phyloP scores from a whole-genome alignment of 176 grass and related monocot genomes.

The Musa schizocarpa region DNA sequence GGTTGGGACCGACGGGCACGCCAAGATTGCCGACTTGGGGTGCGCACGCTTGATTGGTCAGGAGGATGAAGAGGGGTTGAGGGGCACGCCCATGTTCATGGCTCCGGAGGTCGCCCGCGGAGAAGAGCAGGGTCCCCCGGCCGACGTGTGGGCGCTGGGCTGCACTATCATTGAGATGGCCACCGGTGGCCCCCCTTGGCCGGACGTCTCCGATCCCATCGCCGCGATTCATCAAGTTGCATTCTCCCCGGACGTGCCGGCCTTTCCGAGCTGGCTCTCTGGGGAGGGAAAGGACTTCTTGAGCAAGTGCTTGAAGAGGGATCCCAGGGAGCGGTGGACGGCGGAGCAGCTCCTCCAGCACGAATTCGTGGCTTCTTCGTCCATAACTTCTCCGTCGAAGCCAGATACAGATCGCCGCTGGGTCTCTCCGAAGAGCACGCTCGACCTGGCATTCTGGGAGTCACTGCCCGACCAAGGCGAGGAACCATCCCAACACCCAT shows the following conservation, averaged over 20 bases:
- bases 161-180: constrained; percentile 14
- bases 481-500: neutral
- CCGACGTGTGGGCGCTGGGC: constrained; percentile 12
- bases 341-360: constrained; percentile 11
- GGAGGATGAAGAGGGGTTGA: neutral
- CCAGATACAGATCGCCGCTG: neutral
- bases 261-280: neutral
- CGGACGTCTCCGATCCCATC: neutral
- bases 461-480: neutral
- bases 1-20: neutral
- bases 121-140: constrained; percentile 5
- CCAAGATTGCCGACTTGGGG: constrained; percentile 10
- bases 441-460: constrained; percentile 1
- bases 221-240: neutral
- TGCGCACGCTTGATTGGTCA: neutral
- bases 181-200: neutral
- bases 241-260: constrained; percentile 9
- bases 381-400: no score
- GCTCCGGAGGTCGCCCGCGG: constrained; percentile 10
- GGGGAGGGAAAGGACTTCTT: constrained; percentile 3
- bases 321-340: constrained; percentile 7
- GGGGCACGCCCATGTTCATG: constrained; percentile 15
- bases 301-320: neutral
- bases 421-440: constrained; percentile 5
- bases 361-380: neutral